Percentiles rank a stretch among this genome's conserved stretches.
phyloP scores from a whole-genome alignment of 306 rosid species.

The Inga laurina region DNA sequence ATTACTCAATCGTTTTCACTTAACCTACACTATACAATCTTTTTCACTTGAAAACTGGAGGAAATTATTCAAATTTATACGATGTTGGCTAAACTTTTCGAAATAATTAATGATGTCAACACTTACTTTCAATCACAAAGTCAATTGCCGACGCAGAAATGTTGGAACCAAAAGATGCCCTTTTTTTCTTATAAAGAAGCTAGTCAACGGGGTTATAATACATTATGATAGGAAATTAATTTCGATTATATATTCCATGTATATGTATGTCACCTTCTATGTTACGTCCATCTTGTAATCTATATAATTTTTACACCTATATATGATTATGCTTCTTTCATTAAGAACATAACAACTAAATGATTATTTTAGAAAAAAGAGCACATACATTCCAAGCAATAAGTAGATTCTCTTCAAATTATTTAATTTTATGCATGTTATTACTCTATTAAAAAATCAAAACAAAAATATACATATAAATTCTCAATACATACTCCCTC shows the following conservation, averaged over 20 bases:
- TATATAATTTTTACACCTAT: neutral
- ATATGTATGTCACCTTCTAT: neutral
- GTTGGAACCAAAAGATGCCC: neutral
- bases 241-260: neutral
- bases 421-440: no score
- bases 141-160: neutral
- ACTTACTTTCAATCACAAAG: neutral
- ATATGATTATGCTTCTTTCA: neutral
- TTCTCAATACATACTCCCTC: no score
- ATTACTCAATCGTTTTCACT: neutral
- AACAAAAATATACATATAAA: no score
- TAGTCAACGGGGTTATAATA: neutral
- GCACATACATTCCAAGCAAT: neutral
- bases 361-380: no score
- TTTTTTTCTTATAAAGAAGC: neutral
- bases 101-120: neutral
- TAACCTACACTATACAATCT: neutral
- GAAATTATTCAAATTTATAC: neutral
- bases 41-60: neutral
- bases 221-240: neutral
- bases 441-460: no score
- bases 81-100: neutral
- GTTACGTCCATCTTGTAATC: neutral
- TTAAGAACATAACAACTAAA: no score
- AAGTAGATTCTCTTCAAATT: no score